These are phyloP conservation scores for Coemansia sp. DNA, from an alignment of 371 early-diverging fungal genomes.

Conservation along the genomic window DNA sequence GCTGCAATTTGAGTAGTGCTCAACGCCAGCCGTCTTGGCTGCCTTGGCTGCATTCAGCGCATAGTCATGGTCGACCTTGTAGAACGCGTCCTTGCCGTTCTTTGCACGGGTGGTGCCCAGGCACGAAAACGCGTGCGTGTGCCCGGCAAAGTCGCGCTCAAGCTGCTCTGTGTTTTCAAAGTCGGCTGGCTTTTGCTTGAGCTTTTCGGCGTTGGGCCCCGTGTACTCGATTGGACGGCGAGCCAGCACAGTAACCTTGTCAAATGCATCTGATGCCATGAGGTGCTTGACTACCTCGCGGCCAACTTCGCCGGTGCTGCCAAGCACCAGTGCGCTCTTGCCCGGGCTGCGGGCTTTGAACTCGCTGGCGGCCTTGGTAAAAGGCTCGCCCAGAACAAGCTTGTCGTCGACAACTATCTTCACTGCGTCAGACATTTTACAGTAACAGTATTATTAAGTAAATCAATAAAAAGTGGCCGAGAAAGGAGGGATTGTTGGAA, in stretches of 20 bases:
- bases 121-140: slow-evolving; percentile 63
- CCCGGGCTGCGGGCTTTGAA: slow-evolving; percentile 28
- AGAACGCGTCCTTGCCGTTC: slow-evolving; percentile 67
- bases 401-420: slow-evolving; percentile 19
- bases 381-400: slow-evolving; percentile 21
- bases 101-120: slow-evolving; percentile 69
- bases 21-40: slow-evolving; percentile 57
- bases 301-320: slow-evolving; percentile 67
- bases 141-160: slow-evolving; percentile 49
- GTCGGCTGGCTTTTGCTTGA: slow-evolving; percentile 58
- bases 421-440: neutral
- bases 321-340: slow-evolving; percentile 42
- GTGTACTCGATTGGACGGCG: slow-evolving; percentile 61
- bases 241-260: slow-evolving; percentile 62
- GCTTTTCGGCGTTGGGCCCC: slow-evolving; percentile 57
- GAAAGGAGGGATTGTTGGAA: neutral
- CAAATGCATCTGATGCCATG: slow-evolving; percentile 60
- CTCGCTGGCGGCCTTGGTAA: slow-evolving; percentile 30
- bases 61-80: slow-evolving; percentile 73
- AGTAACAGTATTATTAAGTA: neutral
- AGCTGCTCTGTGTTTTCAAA: slow-evolving; percentile 51
- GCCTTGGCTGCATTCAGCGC: slow-evolving; percentile 66
- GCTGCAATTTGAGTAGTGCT: slow-evolving; percentile 68
- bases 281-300: slow-evolving; percentile 63
- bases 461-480: neutral